A percentile compares a stretch with the other conserved stretches of the same genome.
Evolutionary conservation across 2,329 filamentous ascomycete species (phyloP).

Genomic region (Verticillium albo-atrum): DNA sequence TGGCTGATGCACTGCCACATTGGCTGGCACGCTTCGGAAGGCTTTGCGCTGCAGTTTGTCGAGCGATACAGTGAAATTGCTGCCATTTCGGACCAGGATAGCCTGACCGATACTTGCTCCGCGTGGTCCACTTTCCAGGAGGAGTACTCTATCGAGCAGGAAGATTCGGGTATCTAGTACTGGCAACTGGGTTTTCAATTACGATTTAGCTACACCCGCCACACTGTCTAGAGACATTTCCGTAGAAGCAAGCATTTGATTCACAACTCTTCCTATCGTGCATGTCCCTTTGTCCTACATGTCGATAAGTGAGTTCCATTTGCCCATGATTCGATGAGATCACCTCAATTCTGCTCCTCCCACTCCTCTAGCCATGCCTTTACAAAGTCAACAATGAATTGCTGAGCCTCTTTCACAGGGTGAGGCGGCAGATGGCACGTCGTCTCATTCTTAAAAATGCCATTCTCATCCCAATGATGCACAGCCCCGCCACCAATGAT

Average conservation of each 20-base stretch:
- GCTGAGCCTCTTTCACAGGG: constrained; percentile 55
- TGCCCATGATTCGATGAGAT: neutral
- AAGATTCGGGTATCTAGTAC: constrained; percentile 15
- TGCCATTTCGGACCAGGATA: constrained; percentile 3
- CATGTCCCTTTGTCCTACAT: fast-evolving
- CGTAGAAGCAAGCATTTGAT: too few relatives aligned
- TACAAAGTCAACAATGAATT: constrained; percentile 56
- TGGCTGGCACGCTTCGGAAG: constrained; percentile 33
- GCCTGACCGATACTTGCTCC: constrained; percentile 8
- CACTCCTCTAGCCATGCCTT: constrained; percentile 64
- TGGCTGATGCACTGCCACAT: constrained; percentile 50
- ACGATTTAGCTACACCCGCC: too few relatives aligned
- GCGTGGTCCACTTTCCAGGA: constrained; percentile 10
- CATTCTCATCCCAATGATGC: constrained; percentile 78
- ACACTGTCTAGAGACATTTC: too few relatives aligned
- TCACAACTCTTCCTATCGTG: too few relatives aligned
- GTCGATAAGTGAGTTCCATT: too few relatives aligned
- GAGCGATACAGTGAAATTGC: constrained; percentile 14
- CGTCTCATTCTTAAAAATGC: constrained; percentile 60
- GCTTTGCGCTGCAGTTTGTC: constrained; percentile 18
- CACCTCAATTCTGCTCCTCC: constrained; percentile 17
- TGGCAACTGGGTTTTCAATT: too few relatives aligned
- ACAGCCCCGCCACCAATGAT: constrained; percentile 64
- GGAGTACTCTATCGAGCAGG: constrained; percentile 9
- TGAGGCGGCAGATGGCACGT: constrained; percentile 51